A percentile compares a stretch with the other conserved stretches of the same genome.
phyloP scores from a whole-genome alignment of 2,329 filamentous ascomycete species.

The Herpotrichia juniperi region DNA sequence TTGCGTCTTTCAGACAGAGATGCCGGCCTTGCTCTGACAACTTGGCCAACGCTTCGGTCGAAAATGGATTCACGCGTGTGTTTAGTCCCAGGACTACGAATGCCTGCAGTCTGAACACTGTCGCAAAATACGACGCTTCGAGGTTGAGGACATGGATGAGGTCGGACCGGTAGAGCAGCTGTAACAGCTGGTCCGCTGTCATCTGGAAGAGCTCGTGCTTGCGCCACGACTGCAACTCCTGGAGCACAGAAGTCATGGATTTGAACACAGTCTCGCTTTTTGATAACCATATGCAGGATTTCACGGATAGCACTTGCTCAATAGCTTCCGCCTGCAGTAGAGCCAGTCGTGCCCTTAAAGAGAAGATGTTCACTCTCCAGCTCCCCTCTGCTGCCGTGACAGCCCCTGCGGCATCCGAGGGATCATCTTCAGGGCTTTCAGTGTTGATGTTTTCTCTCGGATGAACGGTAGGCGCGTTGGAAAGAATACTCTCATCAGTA shows the following conservation, averaged over 20 bases:
- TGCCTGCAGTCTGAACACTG: slow-evolving; percentile 25
- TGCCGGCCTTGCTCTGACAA: slow-evolving; percentile 21
- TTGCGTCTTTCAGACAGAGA: slow-evolving; percentile 20
- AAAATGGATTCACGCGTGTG: slow-evolving; percentile 24
- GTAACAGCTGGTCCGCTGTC: slow-evolving; percentile 20
- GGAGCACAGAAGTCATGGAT: slow-evolving; percentile 10
- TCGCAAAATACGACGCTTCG: slow-evolving; percentile 33
- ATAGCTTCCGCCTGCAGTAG: slow-evolving; percentile 31
- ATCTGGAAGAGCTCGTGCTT: slow-evolving; percentile 28
- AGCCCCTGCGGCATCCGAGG: slow-evolving; percentile 18
- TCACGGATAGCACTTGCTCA: slow-evolving; percentile 23
- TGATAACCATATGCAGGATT: too few relatives aligned
- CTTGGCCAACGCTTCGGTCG: slow-evolving; percentile 16
- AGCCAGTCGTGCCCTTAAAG: slow-evolving; percentile 21
- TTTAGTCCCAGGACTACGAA: slow-evolving; percentile 21
- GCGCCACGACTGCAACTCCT: slow-evolving; percentile 18
- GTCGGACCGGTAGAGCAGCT: slow-evolving; percentile 33
- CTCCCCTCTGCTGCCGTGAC: slow-evolving; percentile 26
- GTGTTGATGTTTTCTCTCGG: slow-evolving; percentile 24
- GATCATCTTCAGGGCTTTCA: slow-evolving; percentile 16
- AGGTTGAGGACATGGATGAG: slow-evolving; percentile 24
- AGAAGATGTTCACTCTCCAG: slow-evolving; percentile 29
- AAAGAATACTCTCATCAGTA: slow-evolving; percentile 21
- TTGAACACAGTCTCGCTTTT: slow-evolving; percentile 10
- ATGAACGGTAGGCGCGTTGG: slow-evolving; percentile 23